Evolutionary conservation across 306 rosid genomes (phyloP).

Genomic region (Trifolium subterraneum): DNA sequence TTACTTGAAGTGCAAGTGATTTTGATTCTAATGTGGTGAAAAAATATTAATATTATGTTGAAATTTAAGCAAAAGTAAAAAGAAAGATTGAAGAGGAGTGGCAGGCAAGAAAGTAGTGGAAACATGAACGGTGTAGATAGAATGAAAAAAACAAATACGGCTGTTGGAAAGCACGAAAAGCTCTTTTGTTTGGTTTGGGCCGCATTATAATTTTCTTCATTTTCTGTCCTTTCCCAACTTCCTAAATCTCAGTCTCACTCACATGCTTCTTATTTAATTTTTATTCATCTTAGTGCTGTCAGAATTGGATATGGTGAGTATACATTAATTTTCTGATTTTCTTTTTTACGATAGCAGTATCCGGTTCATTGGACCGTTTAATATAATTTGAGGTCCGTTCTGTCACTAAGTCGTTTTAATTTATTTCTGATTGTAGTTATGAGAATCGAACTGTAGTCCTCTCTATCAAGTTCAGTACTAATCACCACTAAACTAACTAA

Average conservation of each 20-base stretch:
- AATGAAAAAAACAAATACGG: conserved; percentile 25
- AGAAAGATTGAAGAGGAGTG: conserved; percentile 15
- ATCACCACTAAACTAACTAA: too few relatives aligned
- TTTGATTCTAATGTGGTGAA: not conserved
- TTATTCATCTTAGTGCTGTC: conserved; percentile 4
- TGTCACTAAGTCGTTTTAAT: too few relatives aligned
- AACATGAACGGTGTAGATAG: conserved; percentile 13
- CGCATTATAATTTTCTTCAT: not conserved
- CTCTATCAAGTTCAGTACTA: too few relatives aligned
- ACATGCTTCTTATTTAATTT: conserved; percentile 3
- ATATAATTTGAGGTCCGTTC: too few relatives aligned
- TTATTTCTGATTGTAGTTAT: too few relatives aligned
- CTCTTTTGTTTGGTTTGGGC: conserved; percentile 9
- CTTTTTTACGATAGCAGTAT: too few relatives aligned
- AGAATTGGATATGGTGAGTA: not conserved
- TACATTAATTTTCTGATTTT: not conserved
- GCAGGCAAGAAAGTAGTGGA: conserved; percentile 28
- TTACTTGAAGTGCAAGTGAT: not conserved
- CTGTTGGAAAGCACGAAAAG: conserved; percentile 48
- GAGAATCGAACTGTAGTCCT: too few relatives aligned
- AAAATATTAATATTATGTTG: not conserved
- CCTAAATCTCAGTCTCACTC: not conserved
- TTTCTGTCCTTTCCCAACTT: not conserved
- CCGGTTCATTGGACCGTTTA: too few relatives aligned
- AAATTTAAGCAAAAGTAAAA: not conserved